Conservation (phyloP, 495 filamentous ascomycete genomes). For the Oleoguttula mirabilis region DNA sequence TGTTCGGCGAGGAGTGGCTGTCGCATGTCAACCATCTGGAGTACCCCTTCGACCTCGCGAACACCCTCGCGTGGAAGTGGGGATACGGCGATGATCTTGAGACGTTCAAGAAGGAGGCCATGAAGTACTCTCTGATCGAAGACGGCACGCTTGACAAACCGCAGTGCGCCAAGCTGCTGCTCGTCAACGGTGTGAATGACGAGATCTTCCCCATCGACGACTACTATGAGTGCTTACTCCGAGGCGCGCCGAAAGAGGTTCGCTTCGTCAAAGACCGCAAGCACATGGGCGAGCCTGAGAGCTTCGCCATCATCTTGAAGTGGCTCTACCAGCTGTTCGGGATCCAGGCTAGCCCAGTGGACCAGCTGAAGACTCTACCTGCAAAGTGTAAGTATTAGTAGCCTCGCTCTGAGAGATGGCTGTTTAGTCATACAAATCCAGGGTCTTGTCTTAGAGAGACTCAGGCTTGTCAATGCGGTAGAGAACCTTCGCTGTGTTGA, state of each 20-base stretch:
- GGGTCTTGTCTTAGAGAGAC: too few species aligned
- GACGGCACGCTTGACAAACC: slow-evolving; percentile 53
- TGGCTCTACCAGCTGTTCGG: slow-evolving; percentile 33
- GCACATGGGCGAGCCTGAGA: slow-evolving; percentile 36
- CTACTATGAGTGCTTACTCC: slow-evolving; percentile 53
- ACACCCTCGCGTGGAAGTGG: slow-evolving; percentile 57
- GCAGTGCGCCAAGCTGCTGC: slow-evolving; percentile 45
- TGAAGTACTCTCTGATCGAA: slow-evolving; percentile 63
- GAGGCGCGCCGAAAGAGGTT: slow-evolving; percentile 63
- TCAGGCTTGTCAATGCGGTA: slow-evolving; percentile 16
- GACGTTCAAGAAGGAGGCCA: slow-evolving; percentile 47
- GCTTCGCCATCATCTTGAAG: slow-evolving; percentile 30
- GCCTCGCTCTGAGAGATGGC: too few species aligned
- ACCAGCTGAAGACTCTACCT: slow-evolving; percentile 30
- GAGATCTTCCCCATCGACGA: slow-evolving; percentile 66
- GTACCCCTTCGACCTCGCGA: slow-evolving; percentile 60
- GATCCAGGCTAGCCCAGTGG: slow-evolving; percentile 25
- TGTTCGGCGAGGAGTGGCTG: slow-evolving; percentile 55
- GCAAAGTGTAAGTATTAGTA: slow-evolving; percentile 32
- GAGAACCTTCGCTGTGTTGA: slow-evolving; percentile 14
- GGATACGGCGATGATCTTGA: slow-evolving; percentile 48
- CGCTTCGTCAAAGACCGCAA: slow-evolving; percentile 26
- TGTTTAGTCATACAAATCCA: too few species aligned
- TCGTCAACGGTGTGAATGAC: slow-evolving; percentile 47
- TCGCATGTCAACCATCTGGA: slow-evolving; percentile 56